Percentiles rank a stretch among this genome's conserved stretches.
phyloP scores from a whole-genome alignment of 768 basidiomycete species.

The Dioszegia hungarica region DNA sequence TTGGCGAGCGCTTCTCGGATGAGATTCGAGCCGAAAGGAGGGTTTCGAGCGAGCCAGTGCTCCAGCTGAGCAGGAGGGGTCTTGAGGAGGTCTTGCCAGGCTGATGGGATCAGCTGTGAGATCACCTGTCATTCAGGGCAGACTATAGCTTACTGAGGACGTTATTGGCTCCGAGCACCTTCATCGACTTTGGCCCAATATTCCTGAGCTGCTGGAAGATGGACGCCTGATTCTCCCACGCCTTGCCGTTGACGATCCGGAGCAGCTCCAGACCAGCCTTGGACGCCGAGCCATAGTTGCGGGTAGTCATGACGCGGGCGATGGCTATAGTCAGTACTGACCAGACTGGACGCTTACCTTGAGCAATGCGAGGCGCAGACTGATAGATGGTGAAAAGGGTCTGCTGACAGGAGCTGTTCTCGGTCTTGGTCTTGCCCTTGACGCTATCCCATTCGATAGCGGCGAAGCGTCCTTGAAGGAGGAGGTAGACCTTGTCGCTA shows the following conservation, averaged over 20 bases:
- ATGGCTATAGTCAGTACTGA: constrained; percentile 55
- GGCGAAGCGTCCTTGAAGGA: constrained; percentile 63
- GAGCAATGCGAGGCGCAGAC: constrained; percentile 68
- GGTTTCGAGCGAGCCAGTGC: constrained; percentile 17
- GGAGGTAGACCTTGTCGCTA: constrained; percentile 71
- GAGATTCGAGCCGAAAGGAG: constrained; percentile 22
- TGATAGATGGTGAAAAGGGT: constrained; percentile 69
- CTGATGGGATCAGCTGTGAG: constrained; percentile 8
- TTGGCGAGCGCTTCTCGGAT: constrained; percentile 12
- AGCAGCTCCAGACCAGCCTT: constrained; percentile 73
- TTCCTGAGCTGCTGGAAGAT: constrained; percentile 81
- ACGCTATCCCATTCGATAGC: constrained; percentile 51
- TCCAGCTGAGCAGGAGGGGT: constrained; percentile 21
- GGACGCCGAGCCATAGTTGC: constrained; percentile 62
- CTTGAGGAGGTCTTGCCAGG: constrained; percentile 21
- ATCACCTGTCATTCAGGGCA: background rate
- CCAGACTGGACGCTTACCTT: constrained; percentile 55
- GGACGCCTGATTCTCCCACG: constrained; percentile 84
- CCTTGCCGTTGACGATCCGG: constrained; percentile 72
- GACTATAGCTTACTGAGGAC: constrained; percentile 49
- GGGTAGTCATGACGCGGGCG: constrained; percentile 68
- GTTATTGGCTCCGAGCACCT: constrained; percentile 72
- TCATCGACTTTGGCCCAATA: constrained; percentile 54
- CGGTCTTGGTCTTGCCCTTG: constrained; percentile 68
- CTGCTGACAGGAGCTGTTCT: constrained; percentile 49